Percentiles rank a stretch among this genome's conserved stretches.
phyloP scores from a whole-genome alignment of 371 early-diverging fungal genomes.

The Rhizomucor pusillus region DNA sequence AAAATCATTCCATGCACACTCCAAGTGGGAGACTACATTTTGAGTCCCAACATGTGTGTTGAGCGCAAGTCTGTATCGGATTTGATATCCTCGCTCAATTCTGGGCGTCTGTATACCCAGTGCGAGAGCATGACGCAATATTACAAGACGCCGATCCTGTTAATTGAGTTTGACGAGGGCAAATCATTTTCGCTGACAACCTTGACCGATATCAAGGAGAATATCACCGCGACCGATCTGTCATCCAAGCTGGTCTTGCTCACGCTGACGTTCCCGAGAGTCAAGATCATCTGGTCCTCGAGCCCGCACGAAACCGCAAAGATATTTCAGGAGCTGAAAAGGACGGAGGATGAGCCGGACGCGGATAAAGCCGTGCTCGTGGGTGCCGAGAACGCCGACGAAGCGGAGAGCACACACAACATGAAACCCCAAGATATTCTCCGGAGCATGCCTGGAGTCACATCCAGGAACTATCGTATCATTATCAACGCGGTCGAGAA shows the following conservation, averaged over 20 bases:
- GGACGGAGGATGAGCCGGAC: constrained; percentile 74
- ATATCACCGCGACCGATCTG: constrained; percentile 57
- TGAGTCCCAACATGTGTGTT: constrained; percentile 85
- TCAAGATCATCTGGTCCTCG: constrained; percentile 89
- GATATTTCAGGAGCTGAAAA: constrained; percentile 89
- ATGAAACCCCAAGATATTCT: constrained; percentile 77
- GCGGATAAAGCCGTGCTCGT: constrained; percentile 62
- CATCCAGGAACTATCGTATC: constrained; percentile 68
- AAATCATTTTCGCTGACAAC: constrained; percentile 76
- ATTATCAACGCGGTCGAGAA: constrained; percentile 67
- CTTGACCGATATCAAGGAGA: constrained; percentile 55
- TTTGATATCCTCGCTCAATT: constrained; percentile 78
- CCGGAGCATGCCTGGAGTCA: constrained; percentile 84
- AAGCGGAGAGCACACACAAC: constrained; percentile 63
- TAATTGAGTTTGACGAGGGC: constrained; percentile 93
- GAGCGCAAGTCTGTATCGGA: constrained; percentile 96
- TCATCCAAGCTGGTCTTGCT: constrained; percentile 80
- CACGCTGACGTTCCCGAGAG: constrained; percentile 80
- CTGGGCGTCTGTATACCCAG: constrained; percentile 93
- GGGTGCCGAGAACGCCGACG: constrained; percentile 68
- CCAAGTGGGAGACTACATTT: constrained; percentile 94
- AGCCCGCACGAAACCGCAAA: constrained; percentile 84
- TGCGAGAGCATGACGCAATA: constrained; percentile 85
- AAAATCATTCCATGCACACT: constrained; percentile 82
- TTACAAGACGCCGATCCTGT: constrained; percentile 78